Base-by-base conservation (phyloP, 768 basidiomycete species). In the Phaeotremella skinneri region DNA sequence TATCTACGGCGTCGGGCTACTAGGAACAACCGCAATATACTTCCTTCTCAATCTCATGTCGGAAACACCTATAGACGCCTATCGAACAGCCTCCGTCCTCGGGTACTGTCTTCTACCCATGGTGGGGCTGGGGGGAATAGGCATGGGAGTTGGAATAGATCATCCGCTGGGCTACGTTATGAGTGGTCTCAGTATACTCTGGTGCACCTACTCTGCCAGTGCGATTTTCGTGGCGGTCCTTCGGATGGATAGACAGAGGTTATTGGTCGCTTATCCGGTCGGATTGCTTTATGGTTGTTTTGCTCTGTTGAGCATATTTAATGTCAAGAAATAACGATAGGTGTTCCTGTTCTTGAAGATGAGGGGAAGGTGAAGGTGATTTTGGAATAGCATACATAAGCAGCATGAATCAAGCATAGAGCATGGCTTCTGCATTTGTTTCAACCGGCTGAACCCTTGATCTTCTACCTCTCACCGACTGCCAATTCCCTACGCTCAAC, bases 181-280 rank as follows among this genome's bases (percentile, higher is more conserved):
- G 2, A 87, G 90, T 1, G 76, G 84, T 14, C 64, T 94, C 34
- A 90, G 88, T 1, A 90, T 99, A 64, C 76, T 90, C 45, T 99
- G 96, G 96, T 98, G 92, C 80, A 96, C 96, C 32, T 91, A 94
- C 71, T 85, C 93, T 4, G 94, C 96, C 11, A 93, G 90, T 1
- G 87, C 87, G 14, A 98, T 99, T 56, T 98, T 99, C 68, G 91
- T 94, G 7, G 88, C 90, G 2, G 92, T 97, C 37, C 81, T 99
- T 51, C 85, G 90, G 63, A 93, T 99, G 90, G 91, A 90, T 7
- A 88, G 93, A 64, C 96, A 99, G 75, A 83, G 93, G 49, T 80
- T 97, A 26, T 84, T 99, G 23, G 92, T 99, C 39, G 96, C 93
- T 64, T 99, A 99, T 78, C 96, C 96, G 11, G 86, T 98, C 52